Evolutionary conservation across 148 eudicot genomes (phyloP), one percentile per base, ranked within the genome.

Genomic region (Mesembryanthemum crystallinum): DNA sequence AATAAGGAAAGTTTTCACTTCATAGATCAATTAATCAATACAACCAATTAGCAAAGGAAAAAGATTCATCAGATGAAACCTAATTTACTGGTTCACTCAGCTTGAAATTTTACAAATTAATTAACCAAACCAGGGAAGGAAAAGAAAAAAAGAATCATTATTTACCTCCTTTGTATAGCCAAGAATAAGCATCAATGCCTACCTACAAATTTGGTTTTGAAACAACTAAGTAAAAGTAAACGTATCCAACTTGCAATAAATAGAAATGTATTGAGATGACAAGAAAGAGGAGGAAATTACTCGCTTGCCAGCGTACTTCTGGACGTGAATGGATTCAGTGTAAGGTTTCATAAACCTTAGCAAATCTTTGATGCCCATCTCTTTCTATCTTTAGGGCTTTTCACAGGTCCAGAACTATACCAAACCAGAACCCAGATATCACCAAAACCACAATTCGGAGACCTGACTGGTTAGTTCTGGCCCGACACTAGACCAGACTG

Each of bases 81-180:
- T 6, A 27, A 8, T 8, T 63, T n/a, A 30, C 25, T 9, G 5
- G 12, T 37, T 37, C 1, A n/a, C 37, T 65, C 49, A 33, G 21
- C 8, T 33, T 13, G 14, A 12, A 52, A 2, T 15, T 3, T 17
- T 52, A 20, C 57, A 52, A 52, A 52, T 52, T n/a, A 52, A 52
- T 15, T 52, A 20, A 4, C 57, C n/a, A 15, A 52, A 52, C 17
- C 57, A 15, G n/a, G n/a, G n/a, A n/a, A 20, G 57, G 17, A 17
- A 52, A 52, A 52, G 14, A 32, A 14, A 23, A 67, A 24, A 54
- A 14, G 0, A 29, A 8, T 10, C 8, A 29, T 39, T 4, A 35
- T 5, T 14, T 80, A 90, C 97, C 94, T 87, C 97, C 97, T 88
- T 90, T 92, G 83, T 92, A 94, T 64, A 92, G 91, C 97, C 97